Percentiles rank a stretch among this genome's conserved stretches.
These are phyloP conservation scores for Tulasnella sp. DNA, from an alignment of 768 basidiomycete species.

Conservation along the genomic window DNA sequence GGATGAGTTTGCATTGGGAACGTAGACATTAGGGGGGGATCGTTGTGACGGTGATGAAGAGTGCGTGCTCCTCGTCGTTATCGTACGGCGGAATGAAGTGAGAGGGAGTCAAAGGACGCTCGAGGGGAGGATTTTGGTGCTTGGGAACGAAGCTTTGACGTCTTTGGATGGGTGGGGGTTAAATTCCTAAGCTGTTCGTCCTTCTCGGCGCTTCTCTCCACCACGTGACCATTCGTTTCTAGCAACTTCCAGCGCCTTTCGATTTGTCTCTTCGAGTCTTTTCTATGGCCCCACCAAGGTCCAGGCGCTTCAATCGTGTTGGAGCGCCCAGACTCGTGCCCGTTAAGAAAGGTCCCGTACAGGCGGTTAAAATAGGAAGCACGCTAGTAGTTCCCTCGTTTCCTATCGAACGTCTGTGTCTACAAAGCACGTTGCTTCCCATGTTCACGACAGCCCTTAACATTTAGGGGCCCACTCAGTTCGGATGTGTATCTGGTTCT, in stretches of 20 bases:
- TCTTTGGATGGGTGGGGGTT: background rate
- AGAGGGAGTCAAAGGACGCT: background rate
- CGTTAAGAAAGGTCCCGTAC: background rate
- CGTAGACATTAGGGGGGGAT: background rate
- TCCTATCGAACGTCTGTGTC: background rate
- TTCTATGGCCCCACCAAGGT: background rate
- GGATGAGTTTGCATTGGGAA: constrained; percentile 6
- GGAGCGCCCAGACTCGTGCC: background rate
- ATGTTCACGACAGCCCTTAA: too few species aligned
- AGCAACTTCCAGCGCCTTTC: background rate
- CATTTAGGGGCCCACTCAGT: too few species aligned
- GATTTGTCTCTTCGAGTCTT: background rate
- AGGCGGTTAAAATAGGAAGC: background rate
- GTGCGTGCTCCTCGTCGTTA: background rate
- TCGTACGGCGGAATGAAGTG: background rate
- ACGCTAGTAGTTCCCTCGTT: background rate
- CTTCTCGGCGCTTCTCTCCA: background rate
- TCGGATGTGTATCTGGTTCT: too few species aligned
- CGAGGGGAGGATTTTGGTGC: background rate
- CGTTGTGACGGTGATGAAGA: background rate
- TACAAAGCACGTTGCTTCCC: background rate
- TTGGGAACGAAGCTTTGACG: background rate
- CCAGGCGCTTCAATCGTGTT: background rate
- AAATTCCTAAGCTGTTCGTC: background rate
- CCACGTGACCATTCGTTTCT: background rate